Evolutionary conservation across 1,284 basidiomycete genomes (phyloP).

Genomic region (Fomitopsis pinicola): DNA sequence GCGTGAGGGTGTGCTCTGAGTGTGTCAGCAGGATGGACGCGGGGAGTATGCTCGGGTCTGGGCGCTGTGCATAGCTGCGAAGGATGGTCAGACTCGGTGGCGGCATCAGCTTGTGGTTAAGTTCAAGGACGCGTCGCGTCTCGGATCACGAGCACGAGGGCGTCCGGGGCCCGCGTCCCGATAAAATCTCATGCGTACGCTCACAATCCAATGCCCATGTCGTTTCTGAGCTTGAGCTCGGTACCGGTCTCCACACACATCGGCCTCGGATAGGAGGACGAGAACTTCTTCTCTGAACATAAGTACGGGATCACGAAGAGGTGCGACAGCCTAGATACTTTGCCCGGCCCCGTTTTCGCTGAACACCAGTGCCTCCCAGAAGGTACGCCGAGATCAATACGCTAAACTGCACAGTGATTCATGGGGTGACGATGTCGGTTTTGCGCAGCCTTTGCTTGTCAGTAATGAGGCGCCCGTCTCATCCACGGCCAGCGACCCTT

Average conservation of each 20-base stretch:
- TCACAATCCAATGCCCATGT: not conserved
- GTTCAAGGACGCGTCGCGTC: not conserved
- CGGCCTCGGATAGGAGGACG: not conserved
- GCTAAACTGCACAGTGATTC: not conserved
- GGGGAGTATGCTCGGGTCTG: slow-evolving; percentile 51
- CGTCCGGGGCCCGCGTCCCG: not conserved
- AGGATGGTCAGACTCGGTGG: slow-evolving; percentile 42
- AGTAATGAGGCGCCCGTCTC: not conserved
- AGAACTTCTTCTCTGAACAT: not conserved
- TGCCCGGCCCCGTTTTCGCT: too few relatives aligned
- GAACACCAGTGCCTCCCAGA: not conserved
- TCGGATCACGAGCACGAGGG: not conserved
- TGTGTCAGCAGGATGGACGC: slow-evolving; percentile 59
- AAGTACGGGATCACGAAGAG: not conserved
- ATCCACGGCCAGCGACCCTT: slow-evolving; percentile 3
- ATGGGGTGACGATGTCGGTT: not conserved
- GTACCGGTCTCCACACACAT: not conserved
- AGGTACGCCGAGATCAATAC: not conserved
- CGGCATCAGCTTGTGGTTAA: slow-evolving; percentile 6
- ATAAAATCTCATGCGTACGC: not conserved
- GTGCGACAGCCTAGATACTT: too few relatives aligned
- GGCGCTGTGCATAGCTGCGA: slow-evolving; percentile 29
- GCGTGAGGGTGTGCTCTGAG: slow-evolving; percentile 58
- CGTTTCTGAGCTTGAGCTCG: not conserved
- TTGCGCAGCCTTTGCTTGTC: not conserved